These are phyloP conservation scores for Penicillium manginii DNA, from an alignment of 495 filamentous ascomycete species.

Conservation along the genomic window DNA sequence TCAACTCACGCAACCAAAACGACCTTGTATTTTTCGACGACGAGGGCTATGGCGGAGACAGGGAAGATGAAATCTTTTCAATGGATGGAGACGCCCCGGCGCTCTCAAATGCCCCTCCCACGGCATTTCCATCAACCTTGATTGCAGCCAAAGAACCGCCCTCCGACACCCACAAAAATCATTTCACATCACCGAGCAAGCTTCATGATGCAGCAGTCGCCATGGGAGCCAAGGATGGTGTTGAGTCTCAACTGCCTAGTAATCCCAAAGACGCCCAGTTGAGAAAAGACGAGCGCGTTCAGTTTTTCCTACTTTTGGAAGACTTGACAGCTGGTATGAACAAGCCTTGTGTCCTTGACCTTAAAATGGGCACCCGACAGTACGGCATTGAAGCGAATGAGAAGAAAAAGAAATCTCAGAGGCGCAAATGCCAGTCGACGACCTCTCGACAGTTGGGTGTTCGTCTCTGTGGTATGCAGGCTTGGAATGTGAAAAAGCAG, in stretches of 20 bases:
- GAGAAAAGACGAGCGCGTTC: conserved; percentile 69
- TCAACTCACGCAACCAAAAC: conserved; percentile 61
- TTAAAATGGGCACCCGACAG: conserved; percentile 99
- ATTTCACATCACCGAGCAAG: conserved; percentile 8
- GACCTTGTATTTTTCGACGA: conserved; percentile 84
- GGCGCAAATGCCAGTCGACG: conserved; percentile 87
- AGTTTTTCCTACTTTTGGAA: conserved; percentile 94
- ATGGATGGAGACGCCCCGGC: conserved; percentile 64
- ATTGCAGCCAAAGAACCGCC: conserved; percentile 9
- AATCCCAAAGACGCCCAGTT: conserved; percentile 84
- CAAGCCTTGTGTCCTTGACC: conserved; percentile 91
- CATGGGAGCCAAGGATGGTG: conserved; percentile 12
- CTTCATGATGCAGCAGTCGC: conserved; percentile 6
- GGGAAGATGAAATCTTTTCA: conserved; percentile 72
- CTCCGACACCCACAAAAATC: not conserved
- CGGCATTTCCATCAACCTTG: not conserved
- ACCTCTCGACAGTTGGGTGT: conserved; percentile 92
- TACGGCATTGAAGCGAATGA: conserved; percentile 93
- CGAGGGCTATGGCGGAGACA: conserved; percentile 79
- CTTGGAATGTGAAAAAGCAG: conserved; percentile 85
- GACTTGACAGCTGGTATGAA: conserved; percentile 97
- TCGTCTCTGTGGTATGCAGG: conserved; percentile 92
- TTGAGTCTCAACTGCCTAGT: conserved; percentile 48
- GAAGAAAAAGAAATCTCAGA: conserved; percentile 91
- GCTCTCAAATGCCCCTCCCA: conserved; percentile 17